Base-by-base conservation (phyloP, 2,329 filamentous ascomycete genomes). In the Rugonectria rugulosa region DNA sequence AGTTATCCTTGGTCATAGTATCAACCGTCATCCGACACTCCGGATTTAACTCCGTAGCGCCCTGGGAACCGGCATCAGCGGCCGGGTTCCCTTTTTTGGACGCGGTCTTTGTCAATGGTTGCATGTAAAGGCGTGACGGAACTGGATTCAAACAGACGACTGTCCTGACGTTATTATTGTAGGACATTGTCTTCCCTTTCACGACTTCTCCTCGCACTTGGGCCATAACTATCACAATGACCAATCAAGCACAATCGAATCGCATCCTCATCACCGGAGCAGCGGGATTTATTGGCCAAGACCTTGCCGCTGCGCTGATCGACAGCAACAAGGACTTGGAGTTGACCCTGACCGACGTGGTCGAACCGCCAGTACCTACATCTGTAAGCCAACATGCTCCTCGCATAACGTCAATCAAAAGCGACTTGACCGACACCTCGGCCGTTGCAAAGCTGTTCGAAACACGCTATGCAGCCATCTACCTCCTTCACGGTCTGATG, bases 401-500 rank as follows among this genome's bases (percentile, higher is more conserved):
- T 34, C 64, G 63, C 4, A 62, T 67, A 21, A 62, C 55, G 2
- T 46, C 67, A 3, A 57, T 74, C 42, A 60, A 73, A 50, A 69
- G 68, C 34, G 74, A 78, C 53, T 68, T 77, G 27, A 75, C 74
- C 6, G 65, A 61, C 20, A 51, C 53, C 5, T 50, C 49, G 1
- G 45, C 40, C n/a, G 44, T 75, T 21, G 26, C 63, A 2, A 53
- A 52, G 3, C 64, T 77, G 5, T 67, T 77, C 27, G 53, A 64
- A 11, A 54, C 61, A 1, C 56, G 56, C 3, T 72, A 80, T 26
- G 74, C 78, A 29, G 75, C 77, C 15, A 77, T 82, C 40, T 87
- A 84, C 66, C 78, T 85, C 40, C 81, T 87, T 57, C 84, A 87
- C 64, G 85, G 84, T 42, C 82, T 87, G 70, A 87, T 87, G 84